Conservation (phyloP, 257 asterid genomes). For the Nicotiana noctiflora region DNA sequence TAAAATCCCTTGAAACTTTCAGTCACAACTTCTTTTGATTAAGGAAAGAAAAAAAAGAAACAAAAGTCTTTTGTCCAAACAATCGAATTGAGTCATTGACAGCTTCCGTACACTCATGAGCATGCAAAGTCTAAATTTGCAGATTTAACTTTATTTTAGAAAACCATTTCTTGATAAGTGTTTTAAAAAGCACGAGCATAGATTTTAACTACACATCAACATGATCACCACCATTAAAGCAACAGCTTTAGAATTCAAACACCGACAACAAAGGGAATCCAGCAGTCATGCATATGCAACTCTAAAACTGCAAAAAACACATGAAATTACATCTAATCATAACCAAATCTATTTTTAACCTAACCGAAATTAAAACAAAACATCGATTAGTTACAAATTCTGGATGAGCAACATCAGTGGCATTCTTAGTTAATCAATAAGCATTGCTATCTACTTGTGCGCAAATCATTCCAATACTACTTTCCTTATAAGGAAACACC, state of each 20-base stretch:
- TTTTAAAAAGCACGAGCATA: background rate
- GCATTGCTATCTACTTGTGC: background rate
- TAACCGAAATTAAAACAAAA: background rate
- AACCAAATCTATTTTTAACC: background rate
- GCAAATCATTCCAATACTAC: background rate
- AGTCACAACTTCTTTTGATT: background rate
- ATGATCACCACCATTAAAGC: background rate
- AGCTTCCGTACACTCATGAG: background rate
- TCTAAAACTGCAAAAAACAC: background rate
- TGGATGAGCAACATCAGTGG: background rate
- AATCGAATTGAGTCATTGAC: background rate
- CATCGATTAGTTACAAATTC: background rate
- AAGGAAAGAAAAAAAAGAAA: background rate
- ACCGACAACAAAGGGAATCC: background rate
- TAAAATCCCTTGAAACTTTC: background rate
- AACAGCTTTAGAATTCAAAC: background rate
- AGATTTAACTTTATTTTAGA: background rate
- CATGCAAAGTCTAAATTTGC: background rate
- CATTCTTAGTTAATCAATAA: background rate
- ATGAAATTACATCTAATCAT: background rate
- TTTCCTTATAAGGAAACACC: background rate
- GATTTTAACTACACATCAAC: background rate
- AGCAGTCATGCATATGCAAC: background rate
- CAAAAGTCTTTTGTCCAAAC: background rate
- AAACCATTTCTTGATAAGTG: background rate